Evolutionary conservation across 2,329 filamentous ascomycete genomes (phyloP).

Genomic region (Allantophomopsis lycopodina): DNA sequence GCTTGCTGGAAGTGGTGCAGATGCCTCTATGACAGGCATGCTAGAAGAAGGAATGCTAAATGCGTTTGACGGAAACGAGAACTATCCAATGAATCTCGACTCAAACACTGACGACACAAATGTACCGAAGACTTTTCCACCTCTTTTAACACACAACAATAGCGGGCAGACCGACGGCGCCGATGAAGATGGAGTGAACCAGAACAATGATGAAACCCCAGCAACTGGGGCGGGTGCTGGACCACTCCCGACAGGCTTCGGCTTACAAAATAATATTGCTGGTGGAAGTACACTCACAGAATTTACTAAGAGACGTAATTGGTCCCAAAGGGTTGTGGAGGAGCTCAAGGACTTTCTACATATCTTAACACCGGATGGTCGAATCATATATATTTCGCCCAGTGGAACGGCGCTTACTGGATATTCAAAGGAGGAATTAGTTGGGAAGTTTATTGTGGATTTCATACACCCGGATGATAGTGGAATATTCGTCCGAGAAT

Average conservation of each 20-base stretch:
- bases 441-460: slow-evolving; percentile 65
- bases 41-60: slow-evolving; percentile 27
- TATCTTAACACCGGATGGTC: slow-evolving; percentile 73
- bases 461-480: slow-evolving; percentile 79
- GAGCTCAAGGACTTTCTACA: slow-evolving; percentile 82
- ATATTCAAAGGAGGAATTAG: slow-evolving; percentile 55
- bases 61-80: slow-evolving; percentile 13
- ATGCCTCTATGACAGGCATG: slow-evolving; percentile 22
- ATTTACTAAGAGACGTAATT: slow-evolving; percentile 57
- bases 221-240: slow-evolving; percentile 16
- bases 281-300: slow-evolving; percentile 43
- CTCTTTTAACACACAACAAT: slow-evolving; percentile 9
- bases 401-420: slow-evolving; percentile 65
- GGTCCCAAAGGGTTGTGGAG: slow-evolving; percentile 80
- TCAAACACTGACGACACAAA: slow-evolving; percentile 10
- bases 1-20: slow-evolving; percentile 7
- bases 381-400: slow-evolving; percentile 75
- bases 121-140: slow-evolving; percentile 14
- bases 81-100: slow-evolving; percentile 30
- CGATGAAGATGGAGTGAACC: slow-evolving; percentile 1
- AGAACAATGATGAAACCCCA: slow-evolving; percentile 7
- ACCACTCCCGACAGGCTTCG: slow-evolving; percentile 16
- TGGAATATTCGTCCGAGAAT: slow-evolving; percentile 69
- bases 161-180: slow-evolving; percentile 6
- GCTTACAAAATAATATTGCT: slow-evolving; percentile 10